Conservation (phyloP, 768 basidiomycete species). For the Leccinum fibrillosum region DNA sequence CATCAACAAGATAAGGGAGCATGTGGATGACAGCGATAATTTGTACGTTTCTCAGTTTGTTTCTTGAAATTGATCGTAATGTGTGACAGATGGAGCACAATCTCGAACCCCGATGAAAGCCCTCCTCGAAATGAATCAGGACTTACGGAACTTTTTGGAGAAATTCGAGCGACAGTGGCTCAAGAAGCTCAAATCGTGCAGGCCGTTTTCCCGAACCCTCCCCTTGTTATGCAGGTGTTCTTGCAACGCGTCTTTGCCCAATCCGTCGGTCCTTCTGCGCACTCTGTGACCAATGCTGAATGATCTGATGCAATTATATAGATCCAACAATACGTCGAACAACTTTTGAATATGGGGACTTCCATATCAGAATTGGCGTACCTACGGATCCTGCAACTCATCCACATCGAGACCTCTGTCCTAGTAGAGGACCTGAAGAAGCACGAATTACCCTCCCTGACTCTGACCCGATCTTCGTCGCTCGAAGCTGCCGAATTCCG, state of each 20-base stretch:
- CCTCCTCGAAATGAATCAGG: constrained; percentile 81
- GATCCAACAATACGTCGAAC: constrained; percentile 97
- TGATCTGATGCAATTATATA: constrained; percentile 30
- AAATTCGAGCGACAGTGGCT: constrained; percentile 87
- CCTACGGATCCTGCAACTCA: constrained; percentile 84
- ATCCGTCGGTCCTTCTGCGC: constrained; percentile 56
- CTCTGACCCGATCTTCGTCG: constrained; percentile 54
- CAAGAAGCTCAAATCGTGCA: constrained; percentile 98
- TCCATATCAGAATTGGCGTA: constrained; percentile 86
- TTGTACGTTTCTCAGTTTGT: constrained; percentile 42
- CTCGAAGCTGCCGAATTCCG: constrained; percentile 62
- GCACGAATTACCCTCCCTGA: constrained; percentile 76
- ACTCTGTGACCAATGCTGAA: background rate
- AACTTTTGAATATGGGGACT: constrained; percentile 71
- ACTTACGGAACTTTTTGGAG: constrained; percentile 72
- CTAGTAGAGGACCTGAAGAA: constrained; percentile 90
- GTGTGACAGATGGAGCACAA: constrained; percentile 65
- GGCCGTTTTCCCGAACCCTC: constrained; percentile 96
- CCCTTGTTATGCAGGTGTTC: constrained; percentile 97
- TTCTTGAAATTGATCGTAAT: background rate
- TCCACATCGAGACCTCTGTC: constrained; percentile 71
- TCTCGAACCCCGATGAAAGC: constrained; percentile 76
- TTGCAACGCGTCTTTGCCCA: constrained; percentile 96
- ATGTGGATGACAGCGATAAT: constrained; percentile 52
- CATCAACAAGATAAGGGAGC: constrained; percentile 84